These are phyloP conservation scores for Acanthamoeba lenticulata DNA, from an alignment of 208 protist genomes.

Conservation along the genomic window DNA sequence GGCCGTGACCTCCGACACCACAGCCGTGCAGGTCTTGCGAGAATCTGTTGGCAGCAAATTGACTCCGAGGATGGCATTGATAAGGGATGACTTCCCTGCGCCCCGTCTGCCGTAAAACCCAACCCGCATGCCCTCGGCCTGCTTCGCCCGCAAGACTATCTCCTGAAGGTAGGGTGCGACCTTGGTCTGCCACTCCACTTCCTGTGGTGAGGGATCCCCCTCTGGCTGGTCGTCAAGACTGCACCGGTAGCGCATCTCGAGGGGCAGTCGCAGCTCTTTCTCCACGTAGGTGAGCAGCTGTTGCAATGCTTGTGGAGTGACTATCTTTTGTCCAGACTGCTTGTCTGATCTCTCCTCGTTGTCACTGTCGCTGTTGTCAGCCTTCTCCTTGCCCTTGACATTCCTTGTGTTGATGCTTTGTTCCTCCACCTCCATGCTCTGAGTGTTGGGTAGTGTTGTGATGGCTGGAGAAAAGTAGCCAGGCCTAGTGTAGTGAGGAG, in stretches of 20 bases:
- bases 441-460: too few species aligned
- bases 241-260: neutral
- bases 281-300: neutral
- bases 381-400: too few species aligned
- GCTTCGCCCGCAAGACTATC: neutral
- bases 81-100: constrained; percentile 11
- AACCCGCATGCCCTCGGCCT: neutral
- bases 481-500: too few species aligned
- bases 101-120: constrained; percentile 2
- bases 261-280: neutral
- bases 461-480: too few species aligned
- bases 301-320: neutral
- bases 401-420: too few species aligned
- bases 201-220: neutral
- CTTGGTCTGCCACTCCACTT: neutral
- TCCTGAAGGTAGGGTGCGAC: constrained; percentile 40
- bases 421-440: too few species aligned
- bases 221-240: neutral
- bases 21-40: neutral
- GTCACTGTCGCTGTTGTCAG: too few species aligned
- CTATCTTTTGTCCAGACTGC: too few species aligned
- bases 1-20: constrained; percentile 11
- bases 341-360: too few species aligned
- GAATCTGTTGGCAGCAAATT: neutral
- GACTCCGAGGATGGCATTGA: constrained; percentile 15